A percentile compares a stretch with the other conserved stretches of the same genome.
These are phyloP conservation scores for Eustoma russellianum DNA, from an alignment of 257 asterid species.

Conservation along the genomic window DNA sequence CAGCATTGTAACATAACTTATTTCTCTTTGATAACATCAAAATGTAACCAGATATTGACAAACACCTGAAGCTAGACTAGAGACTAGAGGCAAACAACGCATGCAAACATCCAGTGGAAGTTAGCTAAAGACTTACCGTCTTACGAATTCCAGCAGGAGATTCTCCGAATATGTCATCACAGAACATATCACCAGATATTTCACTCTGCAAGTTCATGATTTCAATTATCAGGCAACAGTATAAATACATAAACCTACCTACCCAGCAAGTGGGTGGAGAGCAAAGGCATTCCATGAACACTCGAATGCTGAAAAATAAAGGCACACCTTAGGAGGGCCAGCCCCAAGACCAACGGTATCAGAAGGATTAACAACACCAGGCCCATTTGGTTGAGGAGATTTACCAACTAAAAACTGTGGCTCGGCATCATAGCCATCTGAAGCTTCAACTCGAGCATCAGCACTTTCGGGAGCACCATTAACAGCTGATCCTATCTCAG, in stretches of 20 bases:
- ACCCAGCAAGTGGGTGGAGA: background rate
- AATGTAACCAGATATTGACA: too few relatives aligned
- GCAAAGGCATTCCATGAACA: background rate
- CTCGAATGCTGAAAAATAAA: background rate
- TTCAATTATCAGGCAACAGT: constrained; percentile 9
- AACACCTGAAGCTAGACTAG: too few relatives aligned
- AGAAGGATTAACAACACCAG: constrained; percentile 35
- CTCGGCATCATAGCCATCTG: constrained; percentile 45
- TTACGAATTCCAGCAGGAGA: constrained; percentile 80
- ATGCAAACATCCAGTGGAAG: too few relatives aligned
- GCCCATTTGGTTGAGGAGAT: constrained; percentile 60
- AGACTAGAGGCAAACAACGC: too few relatives aligned
- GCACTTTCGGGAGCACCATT: constrained; percentile 23
- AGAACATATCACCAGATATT: constrained; percentile 66
- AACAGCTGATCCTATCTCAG: constrained; percentile 23
- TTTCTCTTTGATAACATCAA: too few relatives aligned
- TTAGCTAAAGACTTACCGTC: constrained; percentile 35
- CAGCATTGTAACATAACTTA: too few relatives aligned
- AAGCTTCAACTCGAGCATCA: constrained; percentile 38
- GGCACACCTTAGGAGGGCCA: constrained; percentile 85
- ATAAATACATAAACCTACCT: background rate
- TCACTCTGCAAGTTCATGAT: constrained; percentile 58
- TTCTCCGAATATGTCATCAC: constrained; percentile 96
- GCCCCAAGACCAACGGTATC: constrained; percentile 85
- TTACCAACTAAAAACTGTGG: constrained; percentile 69